Evolutionary conservation across 139 green algal genomes (phyloP), one percentile per base, ranked within the genome.

Genomic region (Diplosphaera chodatii): DNA sequence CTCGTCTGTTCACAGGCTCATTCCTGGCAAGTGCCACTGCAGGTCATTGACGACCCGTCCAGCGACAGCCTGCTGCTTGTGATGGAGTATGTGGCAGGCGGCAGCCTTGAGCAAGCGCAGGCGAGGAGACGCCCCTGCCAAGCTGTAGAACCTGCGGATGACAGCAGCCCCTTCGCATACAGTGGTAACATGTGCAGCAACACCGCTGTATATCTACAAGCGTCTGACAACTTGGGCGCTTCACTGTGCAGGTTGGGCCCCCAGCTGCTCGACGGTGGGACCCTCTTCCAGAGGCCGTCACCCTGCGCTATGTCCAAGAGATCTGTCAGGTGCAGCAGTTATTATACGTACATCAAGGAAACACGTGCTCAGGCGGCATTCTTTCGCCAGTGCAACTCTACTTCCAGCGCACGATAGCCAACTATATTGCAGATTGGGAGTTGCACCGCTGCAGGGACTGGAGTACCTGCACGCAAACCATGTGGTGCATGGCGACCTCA

Each of bases 41-140:
- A 76, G 63, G 69, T 79, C 22, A 72, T 69, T 55, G 74, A 94
- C 32, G 89, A 94, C 68, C 76, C 76, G 29, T 67, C 68, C 31
- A 67, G 73, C 31, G 78, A 79, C 68, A 90, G 95, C 80, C 71
- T 96, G 69, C 88, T 94, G 80, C 77, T 96, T 81, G 89, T 96
- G 29, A 88, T 96, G 86, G 91, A 96, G 80, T 94, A 91, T 77
- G 83, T 87, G 66, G 86, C 90, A 80, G 83, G 78, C 15, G 91
- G 90, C 6, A 79, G 82, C 2, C 74, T 94, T 31, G 76, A 92
- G 79, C 63, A 74, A 40, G 55, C 29, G 22, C 69, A 67, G 18
- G 48, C 73, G 23, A n/a, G n/a, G n/a, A n/a, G n/a, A n/a, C n/a
- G n/a, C n/a, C n/a, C n/a, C n/a, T n/a, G n/a, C n/a, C n/a, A n/a